Conservation (phyloP, 441 rosid species). For the Mallotus repandus region DNA sequence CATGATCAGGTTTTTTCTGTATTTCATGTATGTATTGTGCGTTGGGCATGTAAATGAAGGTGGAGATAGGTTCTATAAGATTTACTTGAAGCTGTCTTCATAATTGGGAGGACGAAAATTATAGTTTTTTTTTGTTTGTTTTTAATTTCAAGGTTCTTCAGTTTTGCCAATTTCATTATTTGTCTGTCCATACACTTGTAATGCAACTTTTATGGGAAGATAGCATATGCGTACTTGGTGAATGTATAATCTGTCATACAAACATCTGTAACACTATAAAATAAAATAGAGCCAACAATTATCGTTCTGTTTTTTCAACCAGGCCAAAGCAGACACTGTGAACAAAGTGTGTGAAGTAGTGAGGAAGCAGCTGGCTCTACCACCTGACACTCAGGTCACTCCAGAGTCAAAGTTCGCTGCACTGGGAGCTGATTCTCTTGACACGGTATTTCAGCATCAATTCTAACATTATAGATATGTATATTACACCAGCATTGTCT, state of each 20-base stretch:
- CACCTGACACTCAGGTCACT: slow-evolving; percentile 32
- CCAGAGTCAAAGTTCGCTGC: slow-evolving; percentile 48
- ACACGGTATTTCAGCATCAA: slow-evolving; percentile 30
- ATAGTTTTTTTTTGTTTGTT: neutral
- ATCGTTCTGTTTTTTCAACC: neutral
- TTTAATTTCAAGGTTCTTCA: neutral
- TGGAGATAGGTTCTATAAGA: neutral
- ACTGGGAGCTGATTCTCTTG: slow-evolving; percentile 57
- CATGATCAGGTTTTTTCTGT: neutral
- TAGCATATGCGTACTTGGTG: neutral
- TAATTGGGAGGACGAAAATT: neutral
- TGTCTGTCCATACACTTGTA: neutral
- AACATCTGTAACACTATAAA: neutral
- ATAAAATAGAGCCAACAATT: neutral
- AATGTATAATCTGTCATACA: neutral
- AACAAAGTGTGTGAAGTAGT: slow-evolving; percentile 44
- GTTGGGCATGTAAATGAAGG: neutral
- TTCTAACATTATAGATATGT: neutral
- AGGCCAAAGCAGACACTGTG: slow-evolving; percentile 51
- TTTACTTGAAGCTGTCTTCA: neutral
- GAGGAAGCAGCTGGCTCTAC: slow-evolving; percentile 48
- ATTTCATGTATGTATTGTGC: neutral
- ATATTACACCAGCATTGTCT: neutral
- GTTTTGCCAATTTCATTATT: neutral
- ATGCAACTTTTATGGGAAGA: neutral